Conservation (phyloP, 2,329 filamentous ascomycete species). For the Penicillium sp. region DNA sequence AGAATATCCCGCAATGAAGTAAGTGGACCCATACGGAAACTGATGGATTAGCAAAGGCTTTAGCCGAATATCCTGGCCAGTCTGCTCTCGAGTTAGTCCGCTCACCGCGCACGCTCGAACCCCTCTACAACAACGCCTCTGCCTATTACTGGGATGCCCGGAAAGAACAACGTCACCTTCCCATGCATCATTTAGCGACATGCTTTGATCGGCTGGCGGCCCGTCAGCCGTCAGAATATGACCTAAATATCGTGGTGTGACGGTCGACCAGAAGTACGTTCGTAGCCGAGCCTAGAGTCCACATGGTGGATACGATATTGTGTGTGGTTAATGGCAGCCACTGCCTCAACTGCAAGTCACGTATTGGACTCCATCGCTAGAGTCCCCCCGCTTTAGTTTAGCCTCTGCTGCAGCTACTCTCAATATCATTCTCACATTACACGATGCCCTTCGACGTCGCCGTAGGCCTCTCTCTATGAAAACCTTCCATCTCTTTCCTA, state of each 20-base stretch:
- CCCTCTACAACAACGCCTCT: constrained; percentile 64
- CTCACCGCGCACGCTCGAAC: constrained; percentile 57
- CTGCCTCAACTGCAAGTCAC: constrained; percentile 64
- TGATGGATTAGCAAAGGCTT: neutral
- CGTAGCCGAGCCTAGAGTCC: constrained; percentile 37
- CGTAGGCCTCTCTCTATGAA: no score
- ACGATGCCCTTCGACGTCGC: no score
- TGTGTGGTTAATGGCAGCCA: constrained; percentile 72
- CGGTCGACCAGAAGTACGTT: constrained; percentile 50
- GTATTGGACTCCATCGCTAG: constrained; percentile 53
- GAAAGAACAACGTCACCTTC: constrained; percentile 53
- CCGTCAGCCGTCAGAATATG: constrained; percentile 51
- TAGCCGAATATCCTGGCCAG: neutral
- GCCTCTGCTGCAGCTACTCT: no score
- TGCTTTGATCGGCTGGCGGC: constrained; percentile 63
- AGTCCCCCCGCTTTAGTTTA: no score
- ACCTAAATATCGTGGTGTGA: constrained; percentile 77
- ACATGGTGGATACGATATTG: constrained; percentile 57
- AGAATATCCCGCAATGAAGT: no score
- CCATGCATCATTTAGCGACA: constrained; percentile 51
- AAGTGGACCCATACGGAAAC: neutral
- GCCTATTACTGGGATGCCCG: constrained; percentile 65
- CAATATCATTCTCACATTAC: no score
- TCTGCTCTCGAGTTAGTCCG: constrained; percentile 35
- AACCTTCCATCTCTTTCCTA: neutral